Evolutionary conservation across 805 yeast genomes (phyloP).

Genomic region (Nematodospora valgi): DNA sequence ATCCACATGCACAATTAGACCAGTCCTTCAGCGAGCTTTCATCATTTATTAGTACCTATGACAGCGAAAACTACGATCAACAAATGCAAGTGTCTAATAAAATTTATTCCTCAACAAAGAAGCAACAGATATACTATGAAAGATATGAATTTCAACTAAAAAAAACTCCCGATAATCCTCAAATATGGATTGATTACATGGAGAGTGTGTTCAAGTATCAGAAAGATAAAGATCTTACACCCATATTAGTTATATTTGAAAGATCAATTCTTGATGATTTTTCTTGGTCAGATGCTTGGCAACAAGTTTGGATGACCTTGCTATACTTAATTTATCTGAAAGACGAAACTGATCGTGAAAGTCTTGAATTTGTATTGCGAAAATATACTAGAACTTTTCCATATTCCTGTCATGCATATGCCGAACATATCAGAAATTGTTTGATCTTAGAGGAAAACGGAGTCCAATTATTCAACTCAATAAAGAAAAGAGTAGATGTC

Average conservation of each 20-base stretch:
- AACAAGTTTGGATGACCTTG: conserved; percentile 26
- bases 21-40: conserved; percentile 40
- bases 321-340: conserved; percentile 23
- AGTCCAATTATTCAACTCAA: conserved; percentile 8
- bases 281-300: conserved; percentile 12
- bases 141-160: conserved; percentile 25
- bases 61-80: conserved; percentile 24
- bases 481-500: conserved; percentile 5
- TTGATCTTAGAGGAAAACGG: conserved; percentile 11
- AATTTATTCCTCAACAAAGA: conserved; percentile 26
- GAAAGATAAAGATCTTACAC: conserved; percentile 9
- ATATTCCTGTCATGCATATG: conserved; percentile 20
- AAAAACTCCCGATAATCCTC: conserved; percentile 13
- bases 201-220: conserved; percentile 21
- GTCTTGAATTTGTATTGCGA: conserved; percentile 12
- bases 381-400: conserved; percentile 25
- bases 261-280: conserved; percentile 20
- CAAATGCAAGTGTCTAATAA: conserved; percentile 36
- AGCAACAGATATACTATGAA: conserved; percentile 30
- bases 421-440: conserved; percentile 19
- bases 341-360: conserved; percentile 5
- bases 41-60: conserved; percentile 31
- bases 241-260: conserved; percentile 24
- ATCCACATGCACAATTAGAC: conserved; percentile 41
- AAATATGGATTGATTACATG: conserved; percentile 33